Percentiles rank a stretch among this genome's conserved stretches.
Conservation (phyloP, 768 basidiomycete species). For the Flagelloscypha sp. region DNA sequence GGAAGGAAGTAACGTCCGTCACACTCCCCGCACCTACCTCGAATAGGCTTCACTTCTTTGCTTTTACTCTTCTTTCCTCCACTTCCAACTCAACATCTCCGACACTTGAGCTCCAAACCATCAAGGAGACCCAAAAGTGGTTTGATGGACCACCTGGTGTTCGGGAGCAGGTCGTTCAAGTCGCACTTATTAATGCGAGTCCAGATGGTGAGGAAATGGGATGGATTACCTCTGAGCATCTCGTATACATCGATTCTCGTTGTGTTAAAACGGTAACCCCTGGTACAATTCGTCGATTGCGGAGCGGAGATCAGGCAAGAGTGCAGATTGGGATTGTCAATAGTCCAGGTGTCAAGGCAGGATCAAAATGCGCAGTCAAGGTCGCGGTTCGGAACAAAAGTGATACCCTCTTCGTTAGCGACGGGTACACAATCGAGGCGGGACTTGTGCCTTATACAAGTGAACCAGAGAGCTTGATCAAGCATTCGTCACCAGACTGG, state of each 20-base stretch:
- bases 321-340: slow-evolving; percentile 30
- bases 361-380: too few species aligned
- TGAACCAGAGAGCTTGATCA: too few species aligned
- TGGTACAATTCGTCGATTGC: slow-evolving; percentile 36
- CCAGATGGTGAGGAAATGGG: not conserved
- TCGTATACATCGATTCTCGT: not conserved
- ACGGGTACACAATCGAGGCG: too few species aligned
- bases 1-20: slow-evolving; percentile 2
- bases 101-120: slow-evolving; percentile 4
- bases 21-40: slow-evolving; percentile 4
- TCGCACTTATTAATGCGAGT: slow-evolving; percentile 6
- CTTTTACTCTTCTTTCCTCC: slow-evolving; percentile 6
- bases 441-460: too few species aligned
- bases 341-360: slow-evolving; percentile 2
- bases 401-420: too few species aligned
- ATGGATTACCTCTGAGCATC: slow-evolving; percentile 5
- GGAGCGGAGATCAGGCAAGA: slow-evolving; percentile 41
- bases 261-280: slow-evolving; percentile 30
- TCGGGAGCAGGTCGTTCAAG: slow-evolving; percentile 4
- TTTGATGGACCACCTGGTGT: not conserved
- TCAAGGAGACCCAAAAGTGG: slow-evolving; percentile 7
- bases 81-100: not conserved
- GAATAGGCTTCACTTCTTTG: slow-evolving; percentile 7
- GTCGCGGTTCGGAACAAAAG: too few species aligned
- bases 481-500: too few species aligned